These are phyloP conservation scores for Euryodendron excelsum DNA, from an alignment of 148 eudicot genomes.

Conservation along the genomic window DNA sequence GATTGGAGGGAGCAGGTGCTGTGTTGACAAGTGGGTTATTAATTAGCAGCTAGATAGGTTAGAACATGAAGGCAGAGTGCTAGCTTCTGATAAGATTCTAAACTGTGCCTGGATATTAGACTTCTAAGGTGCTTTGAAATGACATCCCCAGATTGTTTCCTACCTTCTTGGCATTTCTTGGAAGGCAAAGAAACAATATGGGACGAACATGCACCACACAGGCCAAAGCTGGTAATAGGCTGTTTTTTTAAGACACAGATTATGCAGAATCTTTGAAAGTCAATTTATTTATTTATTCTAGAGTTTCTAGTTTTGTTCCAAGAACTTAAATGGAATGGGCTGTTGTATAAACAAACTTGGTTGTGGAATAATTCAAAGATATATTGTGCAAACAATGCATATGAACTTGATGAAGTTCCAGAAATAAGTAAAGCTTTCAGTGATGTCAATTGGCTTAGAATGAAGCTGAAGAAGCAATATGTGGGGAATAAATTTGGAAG, in stretches of 20 bases:
- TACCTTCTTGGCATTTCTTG: neutral
- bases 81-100: neutral
- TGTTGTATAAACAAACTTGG: neutral
- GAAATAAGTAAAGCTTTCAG: neutral
- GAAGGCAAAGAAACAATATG: neutral
- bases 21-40: neutral
- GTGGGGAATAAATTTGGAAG: neutral
- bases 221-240: neutral
- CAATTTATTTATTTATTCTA: neutral
- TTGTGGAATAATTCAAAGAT: neutral
- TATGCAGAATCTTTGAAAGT: neutral
- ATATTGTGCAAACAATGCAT: neutral
- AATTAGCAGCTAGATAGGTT: neutral
- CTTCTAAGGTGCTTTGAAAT: neutral
- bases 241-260: neutral
- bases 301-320: neutral
- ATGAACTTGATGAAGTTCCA: neutral
- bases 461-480: neutral
- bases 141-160: neutral
- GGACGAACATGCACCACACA: neutral
- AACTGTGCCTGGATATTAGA: neutral
- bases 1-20: neutral
- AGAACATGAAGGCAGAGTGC: slow-evolving; percentile 1
- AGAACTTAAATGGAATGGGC: neutral
- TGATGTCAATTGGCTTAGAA: neutral